Conservation (phyloP, 495 filamentous ascomycete species). For the Neurospora sp. region DNA sequence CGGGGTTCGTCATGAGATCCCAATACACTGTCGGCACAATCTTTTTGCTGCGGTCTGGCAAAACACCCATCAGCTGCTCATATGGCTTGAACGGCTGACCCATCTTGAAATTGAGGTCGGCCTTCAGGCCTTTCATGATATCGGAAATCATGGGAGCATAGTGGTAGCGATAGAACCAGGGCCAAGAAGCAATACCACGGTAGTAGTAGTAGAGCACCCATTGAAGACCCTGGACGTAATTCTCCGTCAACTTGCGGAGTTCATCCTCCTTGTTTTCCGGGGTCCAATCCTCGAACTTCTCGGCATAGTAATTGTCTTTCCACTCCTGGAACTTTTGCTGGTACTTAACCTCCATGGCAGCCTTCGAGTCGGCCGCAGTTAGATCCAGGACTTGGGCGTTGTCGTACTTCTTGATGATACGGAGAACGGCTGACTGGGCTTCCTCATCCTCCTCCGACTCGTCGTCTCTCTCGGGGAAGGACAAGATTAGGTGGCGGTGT, state of each 20-base stretch:
- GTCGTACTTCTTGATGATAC: slow-evolving; percentile 82
- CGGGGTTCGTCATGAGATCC: slow-evolving; percentile 78
- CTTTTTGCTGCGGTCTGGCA: slow-evolving; percentile 92
- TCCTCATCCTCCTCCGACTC: slow-evolving; percentile 77
- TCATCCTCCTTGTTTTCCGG: slow-evolving; percentile 66
- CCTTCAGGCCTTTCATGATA: slow-evolving; percentile 77
- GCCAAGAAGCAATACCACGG: slow-evolving; percentile 91
- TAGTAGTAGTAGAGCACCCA: slow-evolving; percentile 99
- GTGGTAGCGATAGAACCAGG: slow-evolving; percentile 95
- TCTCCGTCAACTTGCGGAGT: slow-evolving; percentile 75
- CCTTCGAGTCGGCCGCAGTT: slow-evolving; percentile 65
- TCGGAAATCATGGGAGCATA: slow-evolving; percentile 92
- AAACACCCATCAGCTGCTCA: slow-evolving; percentile 96
- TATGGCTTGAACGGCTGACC: slow-evolving; percentile 91
- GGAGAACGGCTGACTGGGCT: slow-evolving; percentile 66
- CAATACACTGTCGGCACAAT: slow-evolving; percentile 86
- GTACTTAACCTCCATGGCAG: slow-evolving; percentile 70
- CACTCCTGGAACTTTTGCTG: slow-evolving; percentile 77
- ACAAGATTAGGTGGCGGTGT: slow-evolving; percentile 66
- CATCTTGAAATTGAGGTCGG: slow-evolving; percentile 82
- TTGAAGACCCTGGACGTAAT: slow-evolving; percentile 95
- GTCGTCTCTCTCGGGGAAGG: slow-evolving; percentile 40
- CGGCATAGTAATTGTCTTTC: slow-evolving; percentile 85
- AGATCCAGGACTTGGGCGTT: slow-evolving; percentile 78
- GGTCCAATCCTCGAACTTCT: slow-evolving; percentile 82